Base-by-base conservation (phyloP, 1,284 basidiomycete species). In the Cryptococcus hybrid region DNA sequence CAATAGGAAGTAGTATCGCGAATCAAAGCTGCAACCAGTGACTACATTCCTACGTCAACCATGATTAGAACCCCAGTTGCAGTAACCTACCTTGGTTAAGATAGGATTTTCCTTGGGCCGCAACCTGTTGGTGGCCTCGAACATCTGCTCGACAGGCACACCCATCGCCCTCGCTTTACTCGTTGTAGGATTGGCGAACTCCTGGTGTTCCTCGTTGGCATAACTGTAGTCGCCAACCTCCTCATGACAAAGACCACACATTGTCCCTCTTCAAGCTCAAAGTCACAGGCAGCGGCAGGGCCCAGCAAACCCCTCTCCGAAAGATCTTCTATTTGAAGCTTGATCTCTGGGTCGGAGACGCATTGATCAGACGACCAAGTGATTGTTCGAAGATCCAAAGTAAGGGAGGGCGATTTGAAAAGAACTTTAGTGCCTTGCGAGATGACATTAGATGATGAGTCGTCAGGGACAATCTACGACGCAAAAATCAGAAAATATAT, bases 211-310 rank as follows among this genome's bases (percentile, higher is more conserved):
- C 9, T 51, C 65, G 45, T 55, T 73, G 18, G 58, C 50, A 49
- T 67, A 72, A 2, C 47, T 51, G 73, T 80, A 57, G 76, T 78
- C 64, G 49, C 68, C 61, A 37, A 64, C 56, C 67, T 80, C 85
- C 92, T 82, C 64, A 95, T 75, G 12, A 95, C 82, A 67, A 95
- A 95, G 7, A 88, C 90, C 24, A 95, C 85, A 9, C 82, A 82
- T 75, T 96, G 91, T 0, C 92, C 92, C 74, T 95, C 92, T 34
- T 78, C 73, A 13, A 96, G 81, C 13, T 80, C 78, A 53, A 94
- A 78, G 1, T 77, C 68, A 37, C 70, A 55, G 4, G 65, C 67
- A 30, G 69, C 57, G 1, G 75, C 62, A 1, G 61, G 60, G 8
- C 77, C 77, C 18, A 76, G 66, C 11, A 77, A 60, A 2, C 66